These are phyloP conservation scores for Recurvomyces mirabilis DNA, from an alignment of 495 filamentous ascomycete species.

Conservation along the genomic window DNA sequence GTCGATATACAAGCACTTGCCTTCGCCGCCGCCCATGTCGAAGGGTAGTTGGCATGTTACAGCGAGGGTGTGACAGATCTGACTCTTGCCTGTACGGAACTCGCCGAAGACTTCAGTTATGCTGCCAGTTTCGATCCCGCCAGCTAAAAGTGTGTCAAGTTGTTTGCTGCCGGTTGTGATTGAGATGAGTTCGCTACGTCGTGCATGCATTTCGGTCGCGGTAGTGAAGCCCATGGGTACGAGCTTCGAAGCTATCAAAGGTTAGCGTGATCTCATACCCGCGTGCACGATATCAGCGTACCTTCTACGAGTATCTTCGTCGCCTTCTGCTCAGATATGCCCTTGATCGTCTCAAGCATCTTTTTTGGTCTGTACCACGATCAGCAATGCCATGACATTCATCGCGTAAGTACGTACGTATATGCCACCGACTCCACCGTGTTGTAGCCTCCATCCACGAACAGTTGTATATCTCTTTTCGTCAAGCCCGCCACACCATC, in stretches of 20 bases:
- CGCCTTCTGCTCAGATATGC: conserved; percentile 93
- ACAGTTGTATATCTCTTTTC: conserved; percentile 84
- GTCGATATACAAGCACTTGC: conserved; percentile 98
- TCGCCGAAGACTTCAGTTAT: conserved; percentile 99
- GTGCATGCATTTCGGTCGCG: conserved; percentile 97
- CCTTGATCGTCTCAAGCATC: conserved; percentile 84
- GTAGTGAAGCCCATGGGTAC: conserved; percentile 99
- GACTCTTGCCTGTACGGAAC: conserved; percentile 94
- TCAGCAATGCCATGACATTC: neutral
- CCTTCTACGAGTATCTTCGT: conserved; percentile 87
- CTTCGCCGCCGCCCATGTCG: conserved; percentile 97
- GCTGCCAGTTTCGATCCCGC: conserved; percentile 90
- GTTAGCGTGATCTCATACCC: too few species aligned
- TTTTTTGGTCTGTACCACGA: conserved; percentile 53
- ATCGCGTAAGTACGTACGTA: conserved; percentile 41
- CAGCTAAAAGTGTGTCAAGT: conserved; percentile 86
- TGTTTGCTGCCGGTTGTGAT: conserved; percentile 97
- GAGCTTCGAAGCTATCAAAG: conserved; percentile 82
- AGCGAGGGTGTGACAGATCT: conserved; percentile 96
- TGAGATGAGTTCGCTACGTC: conserved; percentile 90
- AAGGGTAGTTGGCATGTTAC: conserved; percentile 96
- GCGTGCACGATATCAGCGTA: too few species aligned
- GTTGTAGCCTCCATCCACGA: conserved; percentile 84
- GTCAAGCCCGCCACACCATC: conserved; percentile 82
- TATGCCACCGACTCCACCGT: conserved; percentile 94